Conservation (phyloP, 495 filamentous ascomycete genomes). For the Talaromyces liani region DNA sequence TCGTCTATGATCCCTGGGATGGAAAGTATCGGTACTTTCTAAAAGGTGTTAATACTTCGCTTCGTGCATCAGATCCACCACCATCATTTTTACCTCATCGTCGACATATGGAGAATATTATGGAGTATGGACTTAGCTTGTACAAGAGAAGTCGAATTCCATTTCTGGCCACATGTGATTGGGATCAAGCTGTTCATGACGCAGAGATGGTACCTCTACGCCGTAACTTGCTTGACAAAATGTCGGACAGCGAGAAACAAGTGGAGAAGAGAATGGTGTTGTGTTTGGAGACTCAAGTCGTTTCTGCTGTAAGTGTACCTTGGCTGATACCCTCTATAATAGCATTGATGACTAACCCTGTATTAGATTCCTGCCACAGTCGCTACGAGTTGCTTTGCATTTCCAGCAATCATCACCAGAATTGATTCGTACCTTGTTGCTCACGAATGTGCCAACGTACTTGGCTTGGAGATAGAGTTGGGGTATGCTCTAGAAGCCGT, state of each 20-base stretch:
- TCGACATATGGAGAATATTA: constrained; percentile 50
- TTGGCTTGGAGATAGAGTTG: constrained; percentile 53
- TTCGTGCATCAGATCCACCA: constrained; percentile 48
- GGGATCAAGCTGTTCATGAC: constrained; percentile 69
- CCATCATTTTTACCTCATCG: constrained; percentile 36
- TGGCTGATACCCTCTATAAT: neutral
- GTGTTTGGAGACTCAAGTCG: constrained; percentile 55
- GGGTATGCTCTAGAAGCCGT: constrained; percentile 79
- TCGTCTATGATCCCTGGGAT: constrained; percentile 67
- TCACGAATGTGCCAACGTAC: constrained; percentile 57
- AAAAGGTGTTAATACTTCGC: constrained; percentile 23
- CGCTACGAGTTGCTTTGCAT: constrained; percentile 59
- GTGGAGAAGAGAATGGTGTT: constrained; percentile 32
- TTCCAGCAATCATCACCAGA: constrained; percentile 78
- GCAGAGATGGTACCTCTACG: constrained; percentile 66
- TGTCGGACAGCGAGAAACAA: constrained; percentile 42
- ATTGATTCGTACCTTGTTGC: constrained; percentile 78
- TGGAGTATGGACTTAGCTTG: constrained; percentile 56
- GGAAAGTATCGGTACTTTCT: constrained; percentile 50
- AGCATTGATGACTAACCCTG: constrained; percentile 17
- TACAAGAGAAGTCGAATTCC: constrained; percentile 44
- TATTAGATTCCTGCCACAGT: constrained; percentile 55
- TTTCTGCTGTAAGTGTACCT: constrained; percentile 61
- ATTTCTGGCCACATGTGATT: constrained; percentile 37
- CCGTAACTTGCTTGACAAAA: constrained; percentile 70